phyloP scores from a whole-genome alignment of 1,139 yeast genomes.

The Taphrina confusa region DNA sequence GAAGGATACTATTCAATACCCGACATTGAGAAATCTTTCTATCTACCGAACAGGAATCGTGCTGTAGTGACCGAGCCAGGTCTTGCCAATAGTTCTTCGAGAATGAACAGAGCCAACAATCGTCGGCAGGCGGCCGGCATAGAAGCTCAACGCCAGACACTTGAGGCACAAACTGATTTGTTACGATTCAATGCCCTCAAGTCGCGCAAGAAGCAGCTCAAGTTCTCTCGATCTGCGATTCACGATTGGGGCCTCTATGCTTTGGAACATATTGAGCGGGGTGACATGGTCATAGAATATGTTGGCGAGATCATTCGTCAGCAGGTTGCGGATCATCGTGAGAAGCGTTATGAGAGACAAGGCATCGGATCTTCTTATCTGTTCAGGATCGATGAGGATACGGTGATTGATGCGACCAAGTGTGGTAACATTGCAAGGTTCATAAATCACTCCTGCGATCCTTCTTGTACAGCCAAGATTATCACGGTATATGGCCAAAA shows the following conservation, averaged over 20 bases:
- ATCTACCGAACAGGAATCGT: slow-evolving; percentile 75
- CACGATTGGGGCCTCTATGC: slow-evolving; percentile 99
- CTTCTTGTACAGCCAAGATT: slow-evolving; percentile 95
- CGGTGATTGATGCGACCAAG: slow-evolving; percentile 95
- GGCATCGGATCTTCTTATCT: slow-evolving; percentile 95
- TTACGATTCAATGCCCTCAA: slow-evolving; percentile 61
- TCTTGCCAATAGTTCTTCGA: slow-evolving; percentile 52
- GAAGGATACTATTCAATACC: slow-evolving; percentile 74
- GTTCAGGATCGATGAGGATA: slow-evolving; percentile 88
- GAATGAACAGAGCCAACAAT: slow-evolving; percentile 84
- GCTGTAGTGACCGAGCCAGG: slow-evolving; percentile 51
- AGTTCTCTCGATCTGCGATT: slow-evolving; percentile 92
- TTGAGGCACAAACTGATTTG: slow-evolving; percentile 80
- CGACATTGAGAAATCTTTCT: slow-evolving; percentile 70
- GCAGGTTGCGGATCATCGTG: slow-evolving; percentile 92
- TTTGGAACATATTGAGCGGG: slow-evolving; percentile 86
- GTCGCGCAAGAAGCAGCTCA: slow-evolving; percentile 88
- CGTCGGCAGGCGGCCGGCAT: slow-evolving; percentile 90
- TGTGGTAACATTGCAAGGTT: slow-evolving; percentile 96
- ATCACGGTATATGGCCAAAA: slow-evolving; percentile 92
- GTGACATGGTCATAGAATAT: slow-evolving; percentile 96
- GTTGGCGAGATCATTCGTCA: slow-evolving; percentile 97
- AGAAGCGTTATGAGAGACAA: slow-evolving; percentile 76
- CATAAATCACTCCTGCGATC: slow-evolving; percentile 83
- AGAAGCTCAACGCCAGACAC: slow-evolving; percentile 72